A percentile compares a stretch with the other conserved stretches of the same genome.
phyloP scores from a whole-genome alignment of 1,284 basidiomycete genomes.

The Trichosporon inkin region DNA sequence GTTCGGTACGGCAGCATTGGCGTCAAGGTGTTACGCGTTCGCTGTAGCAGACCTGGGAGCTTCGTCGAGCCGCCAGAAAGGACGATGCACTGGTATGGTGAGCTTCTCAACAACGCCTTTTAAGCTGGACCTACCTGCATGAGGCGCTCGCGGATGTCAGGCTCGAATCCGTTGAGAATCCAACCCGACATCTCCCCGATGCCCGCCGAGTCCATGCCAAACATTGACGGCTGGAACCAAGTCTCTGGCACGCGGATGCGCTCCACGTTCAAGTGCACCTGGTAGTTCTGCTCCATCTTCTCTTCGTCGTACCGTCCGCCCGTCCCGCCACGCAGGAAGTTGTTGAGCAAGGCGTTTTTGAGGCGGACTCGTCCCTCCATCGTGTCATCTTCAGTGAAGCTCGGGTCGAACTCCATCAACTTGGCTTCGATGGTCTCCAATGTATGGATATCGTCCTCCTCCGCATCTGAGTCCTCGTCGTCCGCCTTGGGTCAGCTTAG shows the following conservation, averaged over 20 bases:
- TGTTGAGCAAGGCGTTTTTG: conserved; percentile 75
- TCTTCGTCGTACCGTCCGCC: conserved; percentile 61
- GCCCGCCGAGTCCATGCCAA: conserved; percentile 91
- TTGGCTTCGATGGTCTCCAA: conserved; percentile 74
- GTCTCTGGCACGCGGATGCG: conserved; percentile 88
- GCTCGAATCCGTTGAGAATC: conserved; percentile 74
- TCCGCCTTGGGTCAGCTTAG: conserved; percentile 58
- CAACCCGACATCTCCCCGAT: conserved; percentile 84
- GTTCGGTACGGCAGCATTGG: conserved; percentile 78
- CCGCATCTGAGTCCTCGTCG: conserved; percentile 84
- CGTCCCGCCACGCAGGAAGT: conserved; percentile 62
- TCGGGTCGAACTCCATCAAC: conserved; percentile 75
- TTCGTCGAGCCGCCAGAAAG: conserved; percentile 77
- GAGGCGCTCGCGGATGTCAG: conserved; percentile 61
- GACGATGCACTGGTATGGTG: conserved; percentile 69
- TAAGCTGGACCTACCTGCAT: conserved; percentile 51
- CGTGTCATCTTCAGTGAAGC: conserved; percentile 76
- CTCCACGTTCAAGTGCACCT: conserved; percentile 91
- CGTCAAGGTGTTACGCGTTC: conserved; percentile 66
- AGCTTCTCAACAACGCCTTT: not conserved
- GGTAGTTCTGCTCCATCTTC: conserved; percentile 59
- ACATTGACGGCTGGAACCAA: conserved; percentile 88
- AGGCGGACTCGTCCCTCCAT: conserved; percentile 70
- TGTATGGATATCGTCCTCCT: conserved; percentile 81
- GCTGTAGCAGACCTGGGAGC: conserved; percentile 65